Percentiles rank a stretch among this genome's conserved stretches.
Conservation (phyloP, 805 yeast genomes). For the Spencermartinsiella europaea region DNA sequence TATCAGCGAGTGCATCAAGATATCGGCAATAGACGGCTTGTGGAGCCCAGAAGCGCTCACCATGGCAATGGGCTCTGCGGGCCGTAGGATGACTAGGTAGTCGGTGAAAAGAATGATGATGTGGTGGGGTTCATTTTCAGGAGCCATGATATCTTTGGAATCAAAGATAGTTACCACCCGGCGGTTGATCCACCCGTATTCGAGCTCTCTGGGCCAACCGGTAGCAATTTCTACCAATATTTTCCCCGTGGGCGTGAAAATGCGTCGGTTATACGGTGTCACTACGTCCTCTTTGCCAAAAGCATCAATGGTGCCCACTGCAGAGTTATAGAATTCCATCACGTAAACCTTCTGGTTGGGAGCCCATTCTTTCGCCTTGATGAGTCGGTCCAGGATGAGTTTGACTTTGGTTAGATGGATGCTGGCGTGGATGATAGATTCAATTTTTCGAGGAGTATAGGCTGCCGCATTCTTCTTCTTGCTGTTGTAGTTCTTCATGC, state of each 20-base stretch:
- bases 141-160: constrained; percentile 34
- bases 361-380: constrained; percentile 45
- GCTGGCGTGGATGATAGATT: constrained; percentile 54
- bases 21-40: constrained; percentile 64
- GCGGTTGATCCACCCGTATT: constrained; percentile 82
- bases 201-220: constrained; percentile 83
- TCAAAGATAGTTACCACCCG: constrained; percentile 76
- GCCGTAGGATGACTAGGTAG: constrained; percentile 54
- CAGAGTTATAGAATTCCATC: constrained; percentile 44
- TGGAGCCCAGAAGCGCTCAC: constrained; percentile 30
- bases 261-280: constrained; percentile 53
- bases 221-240: constrained; percentile 76
- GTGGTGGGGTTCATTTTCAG: constrained; percentile 35
- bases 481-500: constrained; percentile 22
- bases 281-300: constrained; percentile 56
- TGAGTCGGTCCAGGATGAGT: constrained; percentile 58
- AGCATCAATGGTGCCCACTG: constrained; percentile 67
- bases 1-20: constrained; percentile 82
- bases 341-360: constrained; percentile 28
- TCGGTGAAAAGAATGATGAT: constrained; percentile 79
- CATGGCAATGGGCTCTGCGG: constrained; percentile 42
- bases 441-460: constrained; percentile 47
- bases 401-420: constrained; percentile 68
- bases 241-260: constrained; percentile 89
- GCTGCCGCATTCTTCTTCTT: neutral